Conservation (phyloP, 768 basidiomycete genomes). For the Suillus tomentosus region DNA sequence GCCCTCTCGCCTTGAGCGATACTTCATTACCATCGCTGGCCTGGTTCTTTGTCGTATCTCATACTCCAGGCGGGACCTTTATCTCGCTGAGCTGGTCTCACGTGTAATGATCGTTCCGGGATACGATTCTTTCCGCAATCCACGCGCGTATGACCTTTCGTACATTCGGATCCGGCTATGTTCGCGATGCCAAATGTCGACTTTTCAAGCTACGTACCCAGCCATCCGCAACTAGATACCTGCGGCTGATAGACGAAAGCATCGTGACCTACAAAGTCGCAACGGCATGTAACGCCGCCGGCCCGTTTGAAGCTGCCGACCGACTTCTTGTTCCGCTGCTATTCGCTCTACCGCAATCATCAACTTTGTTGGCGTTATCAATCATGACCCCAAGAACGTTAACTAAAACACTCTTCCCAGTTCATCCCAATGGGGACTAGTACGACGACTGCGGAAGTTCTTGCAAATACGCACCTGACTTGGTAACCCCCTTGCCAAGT, state of each 20-base stretch:
- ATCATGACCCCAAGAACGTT: background rate
- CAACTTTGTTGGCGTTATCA: background rate
- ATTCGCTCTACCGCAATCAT: constrained; percentile 3
- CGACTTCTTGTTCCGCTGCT: background rate
- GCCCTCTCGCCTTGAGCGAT: constrained; percentile 3
- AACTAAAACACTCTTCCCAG: background rate
- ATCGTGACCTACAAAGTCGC: background rate
- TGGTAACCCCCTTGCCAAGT: constrained; percentile 1
- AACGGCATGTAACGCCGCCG: background rate
- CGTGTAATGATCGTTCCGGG: background rate
- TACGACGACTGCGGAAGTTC: background rate
- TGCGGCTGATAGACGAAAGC: background rate
- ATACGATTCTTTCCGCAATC: background rate
- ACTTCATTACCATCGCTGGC: background rate
- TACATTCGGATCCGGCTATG: too few species aligned
- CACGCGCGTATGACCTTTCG: background rate
- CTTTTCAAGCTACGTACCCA: background rate
- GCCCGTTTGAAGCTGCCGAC: background rate
- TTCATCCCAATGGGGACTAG: background rate
- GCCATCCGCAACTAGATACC: background rate
- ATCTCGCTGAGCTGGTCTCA: background rate
- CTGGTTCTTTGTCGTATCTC: background rate
- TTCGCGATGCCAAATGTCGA: background rate
- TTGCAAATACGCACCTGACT: background rate
- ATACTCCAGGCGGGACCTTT: background rate